These are phyloP conservation scores for Erigeron philadelphicus DNA, from an alignment of 140 eudicot genomes.

Conservation along the genomic window DNA sequence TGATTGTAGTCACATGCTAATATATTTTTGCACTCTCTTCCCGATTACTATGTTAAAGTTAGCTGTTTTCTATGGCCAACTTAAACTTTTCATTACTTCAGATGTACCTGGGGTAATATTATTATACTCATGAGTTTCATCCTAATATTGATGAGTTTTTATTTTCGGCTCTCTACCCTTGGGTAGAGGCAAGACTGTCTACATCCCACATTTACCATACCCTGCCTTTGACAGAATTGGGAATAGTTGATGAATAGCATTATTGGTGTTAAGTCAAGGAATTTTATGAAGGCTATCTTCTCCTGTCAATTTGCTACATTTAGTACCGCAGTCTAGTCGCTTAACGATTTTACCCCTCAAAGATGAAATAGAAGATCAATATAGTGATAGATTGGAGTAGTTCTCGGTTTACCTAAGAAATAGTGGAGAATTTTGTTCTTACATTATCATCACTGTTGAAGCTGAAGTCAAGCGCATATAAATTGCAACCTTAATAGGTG, in stretches of 20 bases:
- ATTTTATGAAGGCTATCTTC: constrained; percentile 1
- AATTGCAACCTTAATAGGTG: constrained; percentile 22
- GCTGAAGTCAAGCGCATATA: constrained; percentile 3
- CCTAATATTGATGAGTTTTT: no score
- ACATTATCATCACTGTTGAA: constrained; percentile 12
- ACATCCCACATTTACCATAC: not conserved
- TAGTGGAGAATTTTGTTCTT: not conserved
- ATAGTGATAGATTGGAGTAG: constrained; percentile 12
- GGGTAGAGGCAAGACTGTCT: not conserved
- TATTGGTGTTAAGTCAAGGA: not conserved
- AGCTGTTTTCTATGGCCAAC: no score
- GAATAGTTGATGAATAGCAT: not conserved
- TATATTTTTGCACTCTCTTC: no score
- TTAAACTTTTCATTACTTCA: no score
- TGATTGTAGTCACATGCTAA: no score
- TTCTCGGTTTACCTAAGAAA: constrained; percentile 8
- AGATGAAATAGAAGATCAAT: constrained; percentile 17
- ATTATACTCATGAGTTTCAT: not conserved
- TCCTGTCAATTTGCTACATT: constrained; percentile 2
- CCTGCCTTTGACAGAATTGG: not conserved
- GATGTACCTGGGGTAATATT: not conserved
- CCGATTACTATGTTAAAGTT: no score
- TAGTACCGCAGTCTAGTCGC: not conserved
- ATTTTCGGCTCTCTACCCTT: no score
- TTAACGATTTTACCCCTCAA: constrained; percentile 6